Percentiles rank a stretch among this genome's conserved stretches.
Conservation (phyloP, 169 alveolate genomes). For the Theileria luwenshuni region DNA sequence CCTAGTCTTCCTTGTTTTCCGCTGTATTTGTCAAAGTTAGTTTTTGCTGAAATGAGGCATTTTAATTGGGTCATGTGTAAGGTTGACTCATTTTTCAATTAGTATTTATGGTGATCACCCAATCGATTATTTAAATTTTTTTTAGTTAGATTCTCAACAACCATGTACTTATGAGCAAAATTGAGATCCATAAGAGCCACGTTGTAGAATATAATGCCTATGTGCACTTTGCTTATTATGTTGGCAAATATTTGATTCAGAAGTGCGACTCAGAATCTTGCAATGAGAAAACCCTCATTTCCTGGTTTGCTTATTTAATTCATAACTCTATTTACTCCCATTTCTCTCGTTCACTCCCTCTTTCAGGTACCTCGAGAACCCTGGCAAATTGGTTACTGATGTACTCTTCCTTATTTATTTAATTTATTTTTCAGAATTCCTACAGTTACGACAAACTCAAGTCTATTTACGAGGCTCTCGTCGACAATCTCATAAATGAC, state of each 20-base stretch:
- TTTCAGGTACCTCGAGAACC: slow-evolving; percentile 43
- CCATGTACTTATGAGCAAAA: slow-evolving; percentile 20
- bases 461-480: slow-evolving; percentile 34
- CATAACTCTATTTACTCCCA: slow-evolving; percentile 21
- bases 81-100: too few species aligned
- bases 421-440: slow-evolving; percentile 28
- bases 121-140: background rate
- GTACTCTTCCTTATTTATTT: background rate
- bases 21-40: too few species aligned
- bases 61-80: too few species aligned
- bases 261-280: slow-evolving; percentile 49
- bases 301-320: slow-evolving; percentile 29
- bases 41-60: too few species aligned
- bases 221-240: slow-evolving; percentile 64
- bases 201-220: slow-evolving; percentile 45
- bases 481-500: slow-evolving; percentile 56
- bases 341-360: slow-evolving; percentile 7
- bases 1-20: too few species aligned
- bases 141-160: background rate
- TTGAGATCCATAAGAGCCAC: slow-evolving; percentile 20
- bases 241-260: slow-evolving; percentile 53
- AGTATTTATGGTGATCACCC: background rate
- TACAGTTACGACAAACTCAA: slow-evolving; percentile 32
- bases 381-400: background rate
- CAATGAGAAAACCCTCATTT: slow-evolving; percentile 36